phyloP scores from a whole-genome alignment of 495 filamentous ascomycete genomes.

The Friedmanniomyces endolithicus region DNA sequence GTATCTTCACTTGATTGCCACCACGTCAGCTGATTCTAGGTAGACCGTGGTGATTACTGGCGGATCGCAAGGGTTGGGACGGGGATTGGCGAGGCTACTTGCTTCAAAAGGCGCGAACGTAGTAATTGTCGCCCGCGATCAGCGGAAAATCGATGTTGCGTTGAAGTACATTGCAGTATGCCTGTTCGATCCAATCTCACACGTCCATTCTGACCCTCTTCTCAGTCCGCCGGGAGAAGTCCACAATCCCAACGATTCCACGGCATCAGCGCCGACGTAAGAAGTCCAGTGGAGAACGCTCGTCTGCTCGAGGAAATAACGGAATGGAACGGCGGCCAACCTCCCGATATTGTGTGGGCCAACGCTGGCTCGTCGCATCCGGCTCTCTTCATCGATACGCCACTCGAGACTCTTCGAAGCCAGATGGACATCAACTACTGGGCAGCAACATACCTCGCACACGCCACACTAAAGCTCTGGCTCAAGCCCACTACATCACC shows the following conservation, averaged over 20 bases:
- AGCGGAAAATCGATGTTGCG: slow-evolving; percentile 59
- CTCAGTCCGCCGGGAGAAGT: slow-evolving; percentile 47
- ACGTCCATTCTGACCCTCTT: slow-evolving; percentile 6
- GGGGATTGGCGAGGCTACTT: slow-evolving; percentile 55
- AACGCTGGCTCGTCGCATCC: slow-evolving; percentile 70
- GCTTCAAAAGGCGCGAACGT: slow-evolving; percentile 76
- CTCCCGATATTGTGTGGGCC: slow-evolving; percentile 85
- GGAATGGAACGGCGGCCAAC: slow-evolving; percentile 63
- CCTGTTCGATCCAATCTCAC: background rate
- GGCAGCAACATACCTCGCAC: slow-evolving; percentile 75
- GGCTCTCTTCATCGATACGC: slow-evolving; percentile 63
- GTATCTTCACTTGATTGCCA: background rate
- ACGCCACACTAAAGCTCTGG: slow-evolving; percentile 52
- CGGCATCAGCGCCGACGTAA: slow-evolving; percentile 75
- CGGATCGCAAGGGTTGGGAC: slow-evolving; percentile 86
- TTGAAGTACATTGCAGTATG: slow-evolving; percentile 52
- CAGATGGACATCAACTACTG: slow-evolving; percentile 93
- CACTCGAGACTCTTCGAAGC: slow-evolving; percentile 47
- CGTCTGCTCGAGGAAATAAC: slow-evolving; percentile 59
- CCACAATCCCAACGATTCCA: slow-evolving; percentile 61
- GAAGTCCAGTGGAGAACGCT: slow-evolving; percentile 49
- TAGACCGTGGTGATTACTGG: slow-evolving; percentile 83
- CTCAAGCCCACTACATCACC: slow-evolving; percentile 36
- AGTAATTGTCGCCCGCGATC: slow-evolving; percentile 68
- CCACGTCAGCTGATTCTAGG: background rate